Conservation (phyloP, 495 filamentous ascomycete genomes). For the Neurospora sp. region DNA sequence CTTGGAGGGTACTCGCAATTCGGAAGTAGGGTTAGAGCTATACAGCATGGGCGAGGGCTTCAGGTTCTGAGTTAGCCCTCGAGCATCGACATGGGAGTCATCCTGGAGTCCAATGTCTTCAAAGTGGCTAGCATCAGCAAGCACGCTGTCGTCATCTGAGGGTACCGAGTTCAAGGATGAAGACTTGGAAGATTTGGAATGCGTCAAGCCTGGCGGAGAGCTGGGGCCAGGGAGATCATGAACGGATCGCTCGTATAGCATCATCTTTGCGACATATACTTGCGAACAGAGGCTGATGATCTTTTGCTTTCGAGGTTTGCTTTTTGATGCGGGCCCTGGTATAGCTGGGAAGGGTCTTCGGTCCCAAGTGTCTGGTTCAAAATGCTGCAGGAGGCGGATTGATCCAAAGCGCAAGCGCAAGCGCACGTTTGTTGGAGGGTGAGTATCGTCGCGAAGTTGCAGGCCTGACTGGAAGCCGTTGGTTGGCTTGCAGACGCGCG, state of each 20-base stretch:
- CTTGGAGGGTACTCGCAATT: constrained; percentile 28
- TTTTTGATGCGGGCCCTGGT: background rate
- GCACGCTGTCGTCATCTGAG: constrained; percentile 53
- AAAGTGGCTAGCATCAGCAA: constrained; percentile 69
- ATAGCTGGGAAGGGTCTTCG: background rate
- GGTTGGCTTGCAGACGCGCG: background rate
- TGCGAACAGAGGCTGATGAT: background rate
- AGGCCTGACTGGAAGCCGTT: background rate
- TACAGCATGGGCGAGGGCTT: constrained; percentile 35
- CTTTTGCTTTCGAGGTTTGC: background rate
- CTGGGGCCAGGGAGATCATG: constrained; percentile 48
- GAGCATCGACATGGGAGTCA: constrained; percentile 32
- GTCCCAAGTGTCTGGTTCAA: background rate
- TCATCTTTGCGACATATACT: constrained; percentile 36
- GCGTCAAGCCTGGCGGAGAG: constrained; percentile 75
- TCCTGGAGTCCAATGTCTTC: constrained; percentile 90
- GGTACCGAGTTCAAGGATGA: constrained; percentile 76
- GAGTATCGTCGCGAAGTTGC: background rate
- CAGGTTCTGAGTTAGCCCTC: constrained; percentile 31
- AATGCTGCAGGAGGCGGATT: background rate
- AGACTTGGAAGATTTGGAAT: constrained; percentile 81
- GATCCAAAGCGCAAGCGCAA: background rate
- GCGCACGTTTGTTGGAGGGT: background rate
- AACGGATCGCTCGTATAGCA: constrained; percentile 40
- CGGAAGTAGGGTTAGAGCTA: constrained; percentile 31